Conservation (phyloP, 805 yeast species). For the Ogataea chonburiensis region DNA sequence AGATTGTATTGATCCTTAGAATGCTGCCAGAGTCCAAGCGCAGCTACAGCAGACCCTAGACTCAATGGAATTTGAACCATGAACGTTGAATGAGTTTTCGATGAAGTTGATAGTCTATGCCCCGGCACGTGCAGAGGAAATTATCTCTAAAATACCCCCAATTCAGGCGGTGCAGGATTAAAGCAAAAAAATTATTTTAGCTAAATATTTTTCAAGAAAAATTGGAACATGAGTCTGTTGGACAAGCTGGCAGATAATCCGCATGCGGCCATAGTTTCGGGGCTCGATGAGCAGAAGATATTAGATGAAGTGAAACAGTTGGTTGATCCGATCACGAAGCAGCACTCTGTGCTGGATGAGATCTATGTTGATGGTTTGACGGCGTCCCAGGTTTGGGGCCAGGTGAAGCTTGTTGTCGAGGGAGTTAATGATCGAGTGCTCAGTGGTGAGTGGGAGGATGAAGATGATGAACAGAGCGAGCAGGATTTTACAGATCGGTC, state of each 20-base stretch:
- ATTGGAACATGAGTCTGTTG: constrained; percentile 11
- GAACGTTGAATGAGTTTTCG: too few relatives aligned
- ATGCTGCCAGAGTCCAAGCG: constrained; percentile 25
- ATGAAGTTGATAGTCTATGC: too few relatives aligned
- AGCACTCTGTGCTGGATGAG: constrained; percentile 69
- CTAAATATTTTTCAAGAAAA: constrained; percentile 4
- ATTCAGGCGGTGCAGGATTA: constrained; percentile 8
- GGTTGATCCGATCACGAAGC: constrained; percentile 52
- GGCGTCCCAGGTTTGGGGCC: constrained; percentile 92
- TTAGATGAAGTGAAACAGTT: constrained; percentile 43
- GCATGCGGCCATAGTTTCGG: constrained; percentile 17
- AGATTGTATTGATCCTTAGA: constrained; percentile 46
- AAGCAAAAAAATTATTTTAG: constrained; percentile 2
- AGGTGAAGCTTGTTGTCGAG: constrained; percentile 80
- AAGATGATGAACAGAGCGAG: constrained; percentile 16
- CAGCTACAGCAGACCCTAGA: background rate
- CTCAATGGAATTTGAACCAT: constrained; percentile 1
- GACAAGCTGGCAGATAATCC: constrained; percentile 22
- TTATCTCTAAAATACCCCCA: constrained; percentile 12
- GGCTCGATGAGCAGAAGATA: constrained; percentile 19
- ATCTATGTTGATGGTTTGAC: constrained; percentile 83
- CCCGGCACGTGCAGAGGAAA: background rate
- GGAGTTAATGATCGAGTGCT: constrained; percentile 66
- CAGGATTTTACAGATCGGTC: too few relatives aligned
- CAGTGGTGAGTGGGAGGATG: constrained; percentile 29